phyloP scores from a whole-genome alignment of 352 stramenopile genomes.

The Thraustochytrium sp. region DNA sequence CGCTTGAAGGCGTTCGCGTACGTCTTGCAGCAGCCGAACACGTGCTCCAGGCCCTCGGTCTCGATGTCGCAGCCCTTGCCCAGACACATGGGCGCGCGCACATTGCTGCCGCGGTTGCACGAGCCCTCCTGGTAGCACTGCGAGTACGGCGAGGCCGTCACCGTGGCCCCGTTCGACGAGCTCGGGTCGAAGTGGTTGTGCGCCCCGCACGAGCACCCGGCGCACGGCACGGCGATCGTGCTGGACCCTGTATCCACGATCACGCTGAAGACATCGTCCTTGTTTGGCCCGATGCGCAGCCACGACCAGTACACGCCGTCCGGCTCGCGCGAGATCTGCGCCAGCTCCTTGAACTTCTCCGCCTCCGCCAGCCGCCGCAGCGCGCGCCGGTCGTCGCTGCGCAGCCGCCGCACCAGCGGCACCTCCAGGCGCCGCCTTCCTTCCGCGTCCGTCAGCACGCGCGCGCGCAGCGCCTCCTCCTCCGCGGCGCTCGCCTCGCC shows the following conservation, averaged over 20 bases:
- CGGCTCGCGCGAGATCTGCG: slow-evolving; percentile 19
- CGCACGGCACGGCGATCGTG: slow-evolving; percentile 40
- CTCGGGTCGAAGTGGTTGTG: slow-evolving; percentile 36
- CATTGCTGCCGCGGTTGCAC: slow-evolving; percentile 30
- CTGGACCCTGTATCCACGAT: slow-evolving; percentile 39
- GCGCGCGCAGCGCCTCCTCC: neutral
- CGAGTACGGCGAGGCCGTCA: neutral
- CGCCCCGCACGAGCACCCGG: slow-evolving; percentile 4
- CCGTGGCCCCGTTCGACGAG: neutral
- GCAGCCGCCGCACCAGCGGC: neutral
- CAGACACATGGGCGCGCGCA: slow-evolving; percentile 23
- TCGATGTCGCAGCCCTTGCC: slow-evolving; percentile 19
- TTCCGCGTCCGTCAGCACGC: neutral
- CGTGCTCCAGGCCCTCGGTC: neutral
- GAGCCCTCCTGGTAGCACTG: slow-evolving; percentile 43
- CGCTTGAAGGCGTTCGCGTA: slow-evolving; percentile 27
- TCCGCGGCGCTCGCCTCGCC: neutral
- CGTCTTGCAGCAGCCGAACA: slow-evolving; percentile 36
- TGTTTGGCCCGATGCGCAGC: slow-evolving; percentile 36
- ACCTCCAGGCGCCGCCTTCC: neutral
- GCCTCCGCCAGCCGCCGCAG: neutral
- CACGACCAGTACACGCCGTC: slow-evolving; percentile 40
- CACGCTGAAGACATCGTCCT: slow-evolving; percentile 22
- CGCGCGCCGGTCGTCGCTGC: neutral
- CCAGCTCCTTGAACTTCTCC: neutral